These are phyloP conservation scores for Penicillium canescens DNA, from an alignment of 495 filamentous ascomycete species.

Conservation along the genomic window DNA sequence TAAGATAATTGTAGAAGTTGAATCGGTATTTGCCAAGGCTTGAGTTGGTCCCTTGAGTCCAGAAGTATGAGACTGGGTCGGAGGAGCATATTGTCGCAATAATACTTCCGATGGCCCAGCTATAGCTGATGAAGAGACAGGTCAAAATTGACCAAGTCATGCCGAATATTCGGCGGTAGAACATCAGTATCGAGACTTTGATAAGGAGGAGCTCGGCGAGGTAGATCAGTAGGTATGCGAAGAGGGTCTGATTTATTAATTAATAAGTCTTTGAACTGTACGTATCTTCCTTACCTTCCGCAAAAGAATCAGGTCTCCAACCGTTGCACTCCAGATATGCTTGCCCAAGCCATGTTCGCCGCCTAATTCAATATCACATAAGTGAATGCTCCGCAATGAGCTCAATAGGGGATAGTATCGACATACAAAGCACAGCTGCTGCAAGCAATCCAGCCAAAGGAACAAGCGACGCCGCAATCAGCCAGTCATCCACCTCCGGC, in stretches of 20 bases:
- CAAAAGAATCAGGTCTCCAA: slow-evolving; percentile 7
- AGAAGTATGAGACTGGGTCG: slow-evolving; percentile 22
- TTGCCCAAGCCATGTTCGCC: slow-evolving; percentile 18
- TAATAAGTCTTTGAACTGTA: not conserved
- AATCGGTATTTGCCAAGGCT: slow-evolving; percentile 13
- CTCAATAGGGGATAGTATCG: not conserved
- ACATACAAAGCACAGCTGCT: not conserved
- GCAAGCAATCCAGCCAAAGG: not conserved
- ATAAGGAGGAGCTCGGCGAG: slow-evolving; percentile 17
- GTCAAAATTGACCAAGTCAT: slow-evolving; percentile 13
- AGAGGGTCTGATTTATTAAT: slow-evolving; percentile 11
- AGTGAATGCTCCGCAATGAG: not conserved
- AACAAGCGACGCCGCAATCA: slow-evolving; percentile 6
- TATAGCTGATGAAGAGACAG: slow-evolving; percentile 4
- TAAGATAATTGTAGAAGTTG: slow-evolving; percentile 22
- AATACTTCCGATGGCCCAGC: slow-evolving; percentile 17
- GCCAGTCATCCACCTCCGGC: slow-evolving; percentile 13
- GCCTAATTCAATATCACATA: not conserved
- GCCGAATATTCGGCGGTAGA: slow-evolving; percentile 29
- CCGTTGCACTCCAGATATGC: slow-evolving; percentile 16
- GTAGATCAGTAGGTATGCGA: slow-evolving; percentile 20
- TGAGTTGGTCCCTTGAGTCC: slow-evolving; percentile 7
- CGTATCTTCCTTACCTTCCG: slow-evolving; percentile 7
- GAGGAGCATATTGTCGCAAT: slow-evolving; percentile 12
- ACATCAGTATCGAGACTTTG: slow-evolving; percentile 21